A percentile compares a stretch with the other conserved stretches of the same genome.
phyloP scores from a whole-genome alignment of 2,329 filamentous ascomycete genomes.

The Allantophomopsis lycopodina region DNA sequence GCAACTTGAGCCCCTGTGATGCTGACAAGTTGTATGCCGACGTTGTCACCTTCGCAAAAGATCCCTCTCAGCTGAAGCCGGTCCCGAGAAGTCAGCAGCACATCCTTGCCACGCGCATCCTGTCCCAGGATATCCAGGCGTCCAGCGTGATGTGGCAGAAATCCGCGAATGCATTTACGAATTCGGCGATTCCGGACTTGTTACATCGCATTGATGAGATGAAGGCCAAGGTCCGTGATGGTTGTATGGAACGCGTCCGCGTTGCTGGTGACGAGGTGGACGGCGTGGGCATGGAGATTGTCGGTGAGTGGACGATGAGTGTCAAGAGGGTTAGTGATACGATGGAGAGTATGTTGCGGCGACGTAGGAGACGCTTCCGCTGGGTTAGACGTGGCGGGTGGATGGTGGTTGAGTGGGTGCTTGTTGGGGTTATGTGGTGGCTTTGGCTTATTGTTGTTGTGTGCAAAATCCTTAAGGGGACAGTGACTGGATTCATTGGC shows the following conservation, averaged over 20 bases:
- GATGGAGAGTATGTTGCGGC: conserved; percentile 62
- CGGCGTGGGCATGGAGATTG: conserved; percentile 61
- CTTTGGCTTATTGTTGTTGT: conserved; percentile 84
- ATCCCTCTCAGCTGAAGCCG: conserved; percentile 2
- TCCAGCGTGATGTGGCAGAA: conserved; percentile 35
- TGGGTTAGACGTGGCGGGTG: conserved; percentile 68
- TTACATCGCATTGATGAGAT: conserved; percentile 25
- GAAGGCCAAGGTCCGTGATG: conserved; percentile 22
- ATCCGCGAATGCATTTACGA: conserved; percentile 43
- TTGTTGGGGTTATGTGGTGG: conserved; percentile 87
- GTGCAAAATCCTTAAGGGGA: conserved; percentile 47
- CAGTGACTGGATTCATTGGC: conserved; percentile 43
- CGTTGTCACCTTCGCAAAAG: conserved; percentile 10
- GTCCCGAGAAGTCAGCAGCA: conserved; percentile 19
- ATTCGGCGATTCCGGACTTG: conserved; percentile 39
- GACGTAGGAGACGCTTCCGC: conserved; percentile 52
- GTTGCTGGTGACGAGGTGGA: conserved; percentile 67
- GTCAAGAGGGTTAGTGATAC: conserved; percentile 71
- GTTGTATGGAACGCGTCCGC: conserved; percentile 31
- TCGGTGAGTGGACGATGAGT: conserved; percentile 61
- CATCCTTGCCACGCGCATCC: conserved; percentile 34
- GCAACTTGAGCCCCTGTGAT: background rate
- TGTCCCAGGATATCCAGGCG: conserved; percentile 30
- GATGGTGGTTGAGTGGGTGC: conserved; percentile 72
- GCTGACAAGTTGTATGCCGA: conserved; percentile 7